Evolutionary conservation across 2,329 filamentous ascomycete species (phyloP), one percentile per base, ranked within the genome.

Genomic region (Hypoxylon sp.): DNA sequence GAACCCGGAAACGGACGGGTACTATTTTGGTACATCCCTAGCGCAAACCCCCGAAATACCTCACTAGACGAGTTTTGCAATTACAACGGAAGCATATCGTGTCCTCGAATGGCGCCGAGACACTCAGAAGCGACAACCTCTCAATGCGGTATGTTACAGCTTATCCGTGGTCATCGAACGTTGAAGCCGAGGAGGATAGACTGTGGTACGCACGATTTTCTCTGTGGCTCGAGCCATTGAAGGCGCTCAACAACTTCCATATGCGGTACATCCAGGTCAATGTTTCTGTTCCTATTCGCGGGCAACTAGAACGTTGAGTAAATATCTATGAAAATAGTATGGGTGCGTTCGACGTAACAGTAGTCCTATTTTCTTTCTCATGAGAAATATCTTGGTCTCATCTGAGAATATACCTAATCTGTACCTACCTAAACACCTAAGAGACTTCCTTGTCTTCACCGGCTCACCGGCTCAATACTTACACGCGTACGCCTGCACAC

Each of bases 61-160:
- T 17, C 13, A 37, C 5, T 25, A 20, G 13, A 48, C 42, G 26
- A 27, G 23, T 26, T 50, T 27, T 20, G 19, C 11, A 45, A 43
- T 15, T n/a, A n/a, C n/a, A n/a, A n/a, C n/a, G n/a, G n/a, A n/a
- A n/a, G n/a, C n/a, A n/a, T n/a, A n/a, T n/a, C n/a, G n/a, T n/a
- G n/a, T n/a, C n/a, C 41, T 35, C 17, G 20, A 46, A 42, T 51
- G 35, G 27, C 16, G 48, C 48, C 48, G 48, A 51, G 48, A 45
- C 48, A 46, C n/a, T n/a, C 13, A 11, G 43, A 21, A 46, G 25
- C 21, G 29, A 35, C 9, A 38, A 25, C n/a, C 19, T 13, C 36
- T 37, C 25, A 38, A 40, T 37, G 29, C 30, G 43, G 44, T 25
- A 54, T 41, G 29, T 40, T 35, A 45, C 25, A 49, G 29, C 41